Evolutionary conservation across 2,329 filamentous ascomycete genomes (phyloP).

Genomic region (Hymenoscyphus albidus): DNA sequence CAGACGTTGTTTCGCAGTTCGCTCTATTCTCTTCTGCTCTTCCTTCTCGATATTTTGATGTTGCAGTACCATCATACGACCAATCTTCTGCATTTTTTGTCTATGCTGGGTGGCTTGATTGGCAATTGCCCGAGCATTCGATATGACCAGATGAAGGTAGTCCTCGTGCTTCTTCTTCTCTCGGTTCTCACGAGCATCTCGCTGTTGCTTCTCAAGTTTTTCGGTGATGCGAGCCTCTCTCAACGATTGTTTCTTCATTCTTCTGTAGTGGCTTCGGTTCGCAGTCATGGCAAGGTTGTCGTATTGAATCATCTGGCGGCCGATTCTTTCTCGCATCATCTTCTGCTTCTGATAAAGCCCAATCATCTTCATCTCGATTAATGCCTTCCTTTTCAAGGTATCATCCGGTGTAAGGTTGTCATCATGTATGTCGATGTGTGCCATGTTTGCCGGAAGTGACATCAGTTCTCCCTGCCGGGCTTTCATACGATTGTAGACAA

Average conservation of each 20-base stretch:
- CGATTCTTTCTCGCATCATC: conserved; percentile 78
- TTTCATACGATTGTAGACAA: conserved; percentile 85
- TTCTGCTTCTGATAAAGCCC: conserved; percentile 85
- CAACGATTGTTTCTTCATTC: conserved; percentile 95
- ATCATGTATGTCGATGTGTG: conserved; percentile 74
- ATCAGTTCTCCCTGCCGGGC: conserved; percentile 82
- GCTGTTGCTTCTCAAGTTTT: conserved; percentile 98
- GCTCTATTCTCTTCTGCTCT: conserved; percentile 96
- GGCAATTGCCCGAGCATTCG: conserved; percentile 74
- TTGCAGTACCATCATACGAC: conserved; percentile 81
- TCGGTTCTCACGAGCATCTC: conserved; percentile 88
- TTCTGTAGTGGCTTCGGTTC: conserved; percentile 83
- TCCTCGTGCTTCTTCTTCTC: conserved; percentile 98
- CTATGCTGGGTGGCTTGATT: conserved; percentile 64
- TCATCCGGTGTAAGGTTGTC: conserved; percentile 73
- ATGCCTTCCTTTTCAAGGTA: conserved; percentile 77
- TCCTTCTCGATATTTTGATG: conserved; percentile 98
- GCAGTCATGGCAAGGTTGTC: conserved; percentile 97
- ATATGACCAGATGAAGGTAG: conserved; percentile 81
- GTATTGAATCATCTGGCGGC: conserved; percentile 88
- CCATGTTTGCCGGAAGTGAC: conserved; percentile 77
- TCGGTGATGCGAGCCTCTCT: conserved; percentile 95
- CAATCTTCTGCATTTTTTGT: conserved; percentile 77
- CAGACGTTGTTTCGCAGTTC: conserved; percentile 98
- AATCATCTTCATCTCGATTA: conserved; percentile 94